Conservation (phyloP, 768 basidiomycete species). For the Dictyophora rubrovolvata region DNA sequence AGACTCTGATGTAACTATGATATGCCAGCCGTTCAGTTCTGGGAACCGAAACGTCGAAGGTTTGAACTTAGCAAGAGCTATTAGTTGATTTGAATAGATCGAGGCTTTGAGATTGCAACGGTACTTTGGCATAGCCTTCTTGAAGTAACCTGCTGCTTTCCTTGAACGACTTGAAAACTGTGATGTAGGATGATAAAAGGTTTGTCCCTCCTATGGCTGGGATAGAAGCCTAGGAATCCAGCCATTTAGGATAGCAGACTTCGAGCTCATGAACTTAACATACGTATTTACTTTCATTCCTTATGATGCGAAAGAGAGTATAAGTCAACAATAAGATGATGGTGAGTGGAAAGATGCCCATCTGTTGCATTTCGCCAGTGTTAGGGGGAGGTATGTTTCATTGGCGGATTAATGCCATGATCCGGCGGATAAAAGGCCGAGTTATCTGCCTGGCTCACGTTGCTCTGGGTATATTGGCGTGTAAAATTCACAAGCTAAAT, state of each 20-base stretch:
- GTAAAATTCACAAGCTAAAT: too few relatives aligned
- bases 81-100: neutral
- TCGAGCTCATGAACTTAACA: neutral
- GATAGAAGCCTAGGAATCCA: conserved; percentile 14
- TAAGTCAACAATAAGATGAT: neutral
- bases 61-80: conserved; percentile 9
- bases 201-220: conserved; percentile 28
- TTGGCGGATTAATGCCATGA: too few relatives aligned
- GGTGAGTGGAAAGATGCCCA: neutral
- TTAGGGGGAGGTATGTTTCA: too few relatives aligned
- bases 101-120: neutral
- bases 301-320: neutral
- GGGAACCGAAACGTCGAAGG: conserved; percentile 32
- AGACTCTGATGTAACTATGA: conserved; percentile 24
- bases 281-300: neutral
- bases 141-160: conserved; percentile 19
- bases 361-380: neutral
- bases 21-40: conserved; percentile 31
- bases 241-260: neutral
- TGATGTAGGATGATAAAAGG: conserved; percentile 24
- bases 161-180: conserved; percentile 19
- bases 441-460: too few relatives aligned
- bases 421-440: too few relatives aligned
- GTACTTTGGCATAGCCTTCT: conserved; percentile 27
- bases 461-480: too few relatives aligned